Conservation (phyloP, 768 basidiomycete species). For the Tulasnella sp. region DNA sequence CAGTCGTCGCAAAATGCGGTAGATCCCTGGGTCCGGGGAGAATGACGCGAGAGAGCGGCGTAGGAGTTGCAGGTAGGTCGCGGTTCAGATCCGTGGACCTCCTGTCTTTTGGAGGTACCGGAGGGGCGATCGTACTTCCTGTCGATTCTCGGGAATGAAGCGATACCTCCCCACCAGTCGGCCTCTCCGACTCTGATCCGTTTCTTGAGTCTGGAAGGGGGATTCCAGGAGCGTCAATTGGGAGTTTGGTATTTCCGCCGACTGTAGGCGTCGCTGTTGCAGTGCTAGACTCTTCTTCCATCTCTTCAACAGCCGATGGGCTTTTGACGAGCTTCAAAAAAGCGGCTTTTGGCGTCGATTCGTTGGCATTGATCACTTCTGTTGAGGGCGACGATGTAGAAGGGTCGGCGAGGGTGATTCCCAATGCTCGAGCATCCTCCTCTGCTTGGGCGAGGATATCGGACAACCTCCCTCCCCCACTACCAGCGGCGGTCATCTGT, state of each 20-base stretch:
- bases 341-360: slow-evolving; percentile 19
- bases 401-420: neutral
- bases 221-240: neutral
- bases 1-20: neutral
- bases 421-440: neutral
- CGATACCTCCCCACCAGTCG: neutral
- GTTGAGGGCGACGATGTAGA: neutral
- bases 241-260: neutral
- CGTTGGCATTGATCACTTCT: neutral
- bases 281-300: slow-evolving; percentile 12
- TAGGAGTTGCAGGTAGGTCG: slow-evolving; percentile 2
- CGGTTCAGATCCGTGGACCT: neutral
- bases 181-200: neutral
- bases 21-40: neutral
- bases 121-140: slow-evolving; percentile 26
- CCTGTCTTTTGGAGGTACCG: slow-evolving; percentile 29
- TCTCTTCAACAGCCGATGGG: slow-evolving; percentile 25
- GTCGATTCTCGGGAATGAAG: slow-evolving; percentile 24
- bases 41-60: slow-evolving; percentile 13
- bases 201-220: neutral
- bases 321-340: slow-evolving; percentile 11
- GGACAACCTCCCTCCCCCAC: slow-evolving; percentile 12
- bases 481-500: neutral
- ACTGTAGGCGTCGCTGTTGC: neutral
- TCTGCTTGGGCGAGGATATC: slow-evolving; percentile 18